Evolutionary conservation across 257 asterid genomes (phyloP), one percentile per base, ranked within the genome.

Genomic region (Nicotiana obtusifolia): DNA sequence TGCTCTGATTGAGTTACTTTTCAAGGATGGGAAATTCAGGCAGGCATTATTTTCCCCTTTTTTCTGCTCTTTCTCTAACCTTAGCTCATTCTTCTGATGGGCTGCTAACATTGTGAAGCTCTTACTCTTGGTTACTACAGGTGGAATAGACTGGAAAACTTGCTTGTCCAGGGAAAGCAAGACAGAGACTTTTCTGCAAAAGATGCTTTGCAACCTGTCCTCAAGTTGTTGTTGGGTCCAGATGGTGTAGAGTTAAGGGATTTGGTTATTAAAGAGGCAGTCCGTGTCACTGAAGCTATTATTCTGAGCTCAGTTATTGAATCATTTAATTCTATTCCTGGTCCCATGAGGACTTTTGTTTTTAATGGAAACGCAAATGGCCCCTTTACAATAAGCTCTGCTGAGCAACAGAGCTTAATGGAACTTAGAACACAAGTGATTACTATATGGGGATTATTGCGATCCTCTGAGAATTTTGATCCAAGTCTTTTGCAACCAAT

Each of bases 1-100:
- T 91, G 99, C 99, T 82, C 98, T 96, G 37, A 91, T 96, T 65
- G 99, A 96, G 94, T 91, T 96, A 82, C 97, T 96, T 84, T 96
- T 96, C 90, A 93, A 96, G 93, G 99, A 96, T 81, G 97, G 97
- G 80, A 91, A 85, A 87, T 93, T 96, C 97, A 96, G 99, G 99
- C 89, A 92, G 82, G 94, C 87, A 10, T 54, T 60, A 26, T 76
- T 75, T 44, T 66, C 77, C 83, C 28, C 59, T 62, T 79, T 82
- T 76, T 78, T 49, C 30, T 71, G 80, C 76, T 73, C 68, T 78
- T 57, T 64, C 69, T 41, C 71, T 80, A 16, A 64, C n/a, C 64
- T 73, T 78, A 76, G 64, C 75, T 44, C 82, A 77, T 77, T 80
- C 64, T 83, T 73, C 80, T 41, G 80, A 26, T 75, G 49, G 15